Evolutionary conservation across 345 rosid genomes (phyloP), one percentile per base, ranked within the genome.

Genomic region (Combretum micranthum): DNA sequence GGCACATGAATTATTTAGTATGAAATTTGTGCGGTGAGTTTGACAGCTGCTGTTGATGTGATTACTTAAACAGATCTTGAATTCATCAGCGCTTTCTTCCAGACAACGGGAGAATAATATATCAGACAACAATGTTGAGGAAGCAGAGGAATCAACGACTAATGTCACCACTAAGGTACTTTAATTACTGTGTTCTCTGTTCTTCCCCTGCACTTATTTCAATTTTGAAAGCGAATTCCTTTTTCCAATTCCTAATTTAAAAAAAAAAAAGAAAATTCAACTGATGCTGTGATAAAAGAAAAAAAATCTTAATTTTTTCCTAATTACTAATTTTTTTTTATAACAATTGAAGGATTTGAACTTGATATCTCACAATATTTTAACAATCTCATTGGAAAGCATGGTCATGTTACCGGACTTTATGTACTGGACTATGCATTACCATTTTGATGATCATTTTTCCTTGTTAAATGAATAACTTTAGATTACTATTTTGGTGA

Each of bases 1-100:
- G 4, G 61, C 50, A 44, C 20, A 17, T 13, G 51, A 14, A 14
- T 20, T n/a, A 44, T 20, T 4, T 44, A 23, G 20, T n/a, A n/a
- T 12, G 13, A 3, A 0, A 1, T 51, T 11, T 5, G 19, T 18
- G 42, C 20, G 22, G 0, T 56, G 49, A 19, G 21, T 44, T 58
- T 58, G 50, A 22, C 39, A 16, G n/a, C 26, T 58, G 23, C 42
- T 25, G 50, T 58, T 25, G 50, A 25, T 25, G 62, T 16, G 22
- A 46, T 42, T 13, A 46, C 15, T 54, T 6, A n/a, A n/a, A 64
- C 77, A 79, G 93, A 72, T 75, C 69, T 71, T 73, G 51, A 71
- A 50, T 47, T 77, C 77, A 18, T 26, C 68, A 44, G 32, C 80
- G 48, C 17, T 51, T 72, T 65, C 77, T 60, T 67, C 78, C 21